Base-by-base conservation (phyloP, 441 rosid genomes). In the Syzygium syzygioides region DNA sequence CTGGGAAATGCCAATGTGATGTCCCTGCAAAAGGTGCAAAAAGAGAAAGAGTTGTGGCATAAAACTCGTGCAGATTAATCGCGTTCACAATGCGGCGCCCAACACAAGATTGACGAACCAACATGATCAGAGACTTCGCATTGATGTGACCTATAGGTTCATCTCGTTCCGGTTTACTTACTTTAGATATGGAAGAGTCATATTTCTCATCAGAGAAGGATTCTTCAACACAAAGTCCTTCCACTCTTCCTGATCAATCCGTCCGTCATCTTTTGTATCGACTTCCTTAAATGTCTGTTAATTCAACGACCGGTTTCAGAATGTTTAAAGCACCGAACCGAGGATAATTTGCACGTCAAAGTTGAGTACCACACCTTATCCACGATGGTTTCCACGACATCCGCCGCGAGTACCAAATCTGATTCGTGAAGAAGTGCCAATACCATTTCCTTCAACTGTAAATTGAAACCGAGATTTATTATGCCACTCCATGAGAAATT, bases 401-500 rank as follows among this genome's bases (percentile, higher is more conserved):
- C 99, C 50, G 94, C 96, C 0, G 96, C 89, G 25, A 97, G 92
- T 14, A 91, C 55, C 60, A 97, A 94, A 64, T 96, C 98, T 0
- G 99, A 97, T 93, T 97, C 99, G 10, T 95, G 95, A 89, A 96
- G 93, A 87, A 97, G 96, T 10, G 98, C 99, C 88, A 94, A 55
- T 8, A 97, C 99, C 99, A 97, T 97, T 92, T 94, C 96, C 93
- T 93, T 96, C 92, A 97, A 90, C 99, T 96, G 91, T 79, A 76
- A 41, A 13, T 76, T 76, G 53, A 76, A 76, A 41, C 8, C 32
- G 11, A 37, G 26, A 32, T 45, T 32, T 23, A 32, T 32, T 5
- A 86, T 56, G 20, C 53, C 83, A 23, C 83, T 76, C 14, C 83
- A 76, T 45, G 12, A 41, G n/a, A 41, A 23, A 45, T 41, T 76